Evolutionary conservation across 805 yeast genomes (phyloP).

Genomic region (Myxozyma monticola): DNA sequence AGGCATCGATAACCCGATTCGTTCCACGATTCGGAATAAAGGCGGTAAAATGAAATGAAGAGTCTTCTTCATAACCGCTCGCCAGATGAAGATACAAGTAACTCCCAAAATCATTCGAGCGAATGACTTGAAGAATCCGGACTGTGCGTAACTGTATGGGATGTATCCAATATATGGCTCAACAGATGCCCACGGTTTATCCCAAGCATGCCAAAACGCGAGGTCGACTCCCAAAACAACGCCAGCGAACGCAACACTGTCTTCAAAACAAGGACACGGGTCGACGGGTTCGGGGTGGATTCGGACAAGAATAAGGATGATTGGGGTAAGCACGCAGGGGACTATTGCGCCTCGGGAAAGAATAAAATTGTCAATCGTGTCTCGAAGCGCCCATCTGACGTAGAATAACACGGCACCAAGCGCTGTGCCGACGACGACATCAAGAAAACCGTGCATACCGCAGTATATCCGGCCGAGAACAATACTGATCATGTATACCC

Average conservation of each 20-base stretch:
- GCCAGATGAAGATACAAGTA: conserved; percentile 66
- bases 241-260: conserved; percentile 88
- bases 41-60: conserved; percentile 61
- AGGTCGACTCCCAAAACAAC: conserved; percentile 78
- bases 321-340: conserved; percentile 38
- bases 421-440: conserved; percentile 62
- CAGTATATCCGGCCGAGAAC: conserved; percentile 84
- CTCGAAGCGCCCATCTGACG: conserved; percentile 47
- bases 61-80: conserved; percentile 66
- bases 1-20: conserved; percentile 44
- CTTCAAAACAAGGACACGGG: conserved; percentile 95
- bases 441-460: conserved; percentile 96
- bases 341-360: conserved; percentile 27
- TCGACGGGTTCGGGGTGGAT: conserved; percentile 83
- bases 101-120: conserved; percentile 65
- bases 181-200: conserved; percentile 29
- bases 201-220: conserved; percentile 52
- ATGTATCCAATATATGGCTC: conserved; percentile 40
- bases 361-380: conserved; percentile 46
- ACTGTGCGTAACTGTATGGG: conserved; percentile 44
- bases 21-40: conserved; percentile 46
- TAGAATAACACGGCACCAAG: conserved; percentile 60
- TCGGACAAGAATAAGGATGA: conserved; percentile 55
- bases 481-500: conserved; percentile 60
- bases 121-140: conserved; percentile 47